These are phyloP conservation scores for Fragilariopsis cylindrus DNA, from an alignment of 108 stramenopile species.

Conservation along the genomic window DNA sequence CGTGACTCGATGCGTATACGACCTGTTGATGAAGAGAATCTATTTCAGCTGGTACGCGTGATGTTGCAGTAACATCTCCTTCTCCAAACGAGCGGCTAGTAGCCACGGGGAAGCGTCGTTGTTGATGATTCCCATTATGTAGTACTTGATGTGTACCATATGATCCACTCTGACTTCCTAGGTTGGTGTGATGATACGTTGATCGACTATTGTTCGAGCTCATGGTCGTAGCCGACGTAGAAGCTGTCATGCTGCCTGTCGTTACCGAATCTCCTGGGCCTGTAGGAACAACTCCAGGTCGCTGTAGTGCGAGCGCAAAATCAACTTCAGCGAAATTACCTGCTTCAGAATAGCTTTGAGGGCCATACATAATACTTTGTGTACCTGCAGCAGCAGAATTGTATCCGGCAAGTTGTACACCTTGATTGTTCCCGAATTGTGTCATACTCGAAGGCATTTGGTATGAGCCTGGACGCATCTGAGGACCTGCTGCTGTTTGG, in stretches of 20 bases:
- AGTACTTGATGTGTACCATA: slow-evolving; percentile 9
- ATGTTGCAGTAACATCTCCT: background rate
- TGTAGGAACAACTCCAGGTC: slow-evolving; percentile 79
- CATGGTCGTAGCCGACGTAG: slow-evolving; percentile 14
- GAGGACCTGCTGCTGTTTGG: slow-evolving; percentile 26
- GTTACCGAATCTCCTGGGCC: slow-evolving; percentile 19
- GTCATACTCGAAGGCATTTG: slow-evolving; percentile 29
- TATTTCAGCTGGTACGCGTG: slow-evolving; percentile 1
- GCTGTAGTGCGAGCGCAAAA: slow-evolving; percentile 72
- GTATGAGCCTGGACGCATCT: slow-evolving; percentile 13
- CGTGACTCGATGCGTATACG: background rate
- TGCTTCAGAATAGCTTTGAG: slow-evolving; percentile 55
- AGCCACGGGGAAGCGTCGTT: background rate
- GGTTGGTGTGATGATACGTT: background rate
- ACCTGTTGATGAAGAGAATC: slow-evolving; percentile 7
- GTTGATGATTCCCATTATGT: background rate
- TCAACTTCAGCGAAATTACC: slow-evolving; percentile 53
- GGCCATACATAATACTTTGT: slow-evolving; percentile 37
- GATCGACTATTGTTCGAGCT: slow-evolving; percentile 21
- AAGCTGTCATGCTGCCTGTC: background rate
- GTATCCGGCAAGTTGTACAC: background rate
- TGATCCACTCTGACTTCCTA: slow-evolving; percentile 1
- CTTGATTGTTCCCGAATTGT: slow-evolving; percentile 1
- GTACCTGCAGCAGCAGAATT: slow-evolving; percentile 13
- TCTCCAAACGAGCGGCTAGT: slow-evolving; percentile 24